Base-by-base conservation (phyloP, 2,329 filamentous ascomycete species). In the Talaromyces sp. region DNA sequence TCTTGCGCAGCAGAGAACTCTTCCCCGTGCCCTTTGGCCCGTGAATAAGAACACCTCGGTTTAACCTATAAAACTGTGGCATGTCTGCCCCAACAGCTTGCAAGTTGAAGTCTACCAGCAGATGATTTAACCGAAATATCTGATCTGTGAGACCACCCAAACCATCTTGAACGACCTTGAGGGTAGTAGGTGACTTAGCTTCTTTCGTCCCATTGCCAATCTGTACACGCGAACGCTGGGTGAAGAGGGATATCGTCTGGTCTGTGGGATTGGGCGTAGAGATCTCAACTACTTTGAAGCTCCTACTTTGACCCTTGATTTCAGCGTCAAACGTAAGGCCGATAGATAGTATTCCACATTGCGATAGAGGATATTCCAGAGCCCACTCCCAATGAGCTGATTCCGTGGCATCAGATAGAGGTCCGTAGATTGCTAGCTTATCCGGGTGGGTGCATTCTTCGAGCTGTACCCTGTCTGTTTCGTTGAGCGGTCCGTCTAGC, bases 21-120 rank as follows among this genome's bases (percentile, higher is more conserved):
- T 97, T 97, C 22, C 93, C 93, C 0, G 89, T 95, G 10, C 93
- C 92, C 61, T 84, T 84, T 17, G 89, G 86, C 13, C 93, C 93
- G 69, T 95, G 87, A 4, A 97, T 78, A 22, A 94, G 80, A 36
- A 94, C 81, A 0, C 84, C 85, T 54, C 82, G 81, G 75, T 64
- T 73, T 65, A 68, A 70, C 65, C 66, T 69, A 63, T 71, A 75
- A 57, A 70, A 80, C 43, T 63, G 66, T 57, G 68, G 77, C 76
- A 75, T 73, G n/a, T 61, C 63, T 37, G 69, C 62, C 36, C 61
- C 65, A 33, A 64, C 67, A 15, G 62, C 58, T 37, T 65, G 62
- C 22, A 63, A 52, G 46, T 78, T 79, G 64, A 88, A 87, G 59
- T 78, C 77, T 22, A 72, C 69, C 22, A 96, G 78, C 53, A 86